Conservation (phyloP, 2,329 filamentous ascomycete species). For the Exophiala bonariae region DNA sequence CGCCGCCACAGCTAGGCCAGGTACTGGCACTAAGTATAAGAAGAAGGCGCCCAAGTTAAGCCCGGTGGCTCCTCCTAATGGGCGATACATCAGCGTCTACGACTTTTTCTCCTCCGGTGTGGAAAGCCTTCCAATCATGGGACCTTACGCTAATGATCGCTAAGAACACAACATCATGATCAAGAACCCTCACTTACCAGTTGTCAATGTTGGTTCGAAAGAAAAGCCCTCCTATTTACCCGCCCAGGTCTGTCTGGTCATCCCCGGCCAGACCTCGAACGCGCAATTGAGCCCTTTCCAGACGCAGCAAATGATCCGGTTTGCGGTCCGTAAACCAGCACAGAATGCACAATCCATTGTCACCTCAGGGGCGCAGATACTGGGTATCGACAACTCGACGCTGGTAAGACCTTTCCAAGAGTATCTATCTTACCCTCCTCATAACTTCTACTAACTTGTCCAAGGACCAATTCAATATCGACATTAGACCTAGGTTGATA, state of each 20-base stretch:
- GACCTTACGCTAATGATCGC: neutral
- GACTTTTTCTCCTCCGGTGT: conserved; percentile 46
- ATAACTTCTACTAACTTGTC: neutral
- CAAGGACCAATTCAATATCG: conserved; percentile 47
- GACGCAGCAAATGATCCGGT: conserved; percentile 68
- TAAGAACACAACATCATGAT: conserved; percentile 41
- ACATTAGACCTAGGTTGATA: conserved; percentile 61
- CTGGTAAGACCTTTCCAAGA: neutral
- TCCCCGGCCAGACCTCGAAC: conserved; percentile 64
- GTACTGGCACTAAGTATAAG: conserved; percentile 25
- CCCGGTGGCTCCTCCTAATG: conserved; percentile 30
- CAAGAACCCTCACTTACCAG: conserved; percentile 48
- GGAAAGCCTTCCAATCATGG: conserved; percentile 33
- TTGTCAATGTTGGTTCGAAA: conserved; percentile 65
- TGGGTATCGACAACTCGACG: conserved; percentile 11
- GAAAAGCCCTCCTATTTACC: conserved; percentile 65
- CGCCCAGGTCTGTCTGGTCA: conserved; percentile 63
- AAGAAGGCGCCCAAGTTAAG: conserved; percentile 33
- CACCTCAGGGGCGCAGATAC: conserved; percentile 1
- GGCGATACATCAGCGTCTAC: conserved; percentile 52
- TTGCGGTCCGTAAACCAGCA: conserved; percentile 67
- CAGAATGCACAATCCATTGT: conserved; percentile 67
- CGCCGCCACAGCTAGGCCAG: conserved; percentile 20
- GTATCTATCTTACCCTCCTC: neutral
- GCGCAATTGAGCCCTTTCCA: conserved; percentile 61